Evolutionary conservation across 805 yeast genomes (phyloP), one percentile per base, ranked within the genome.

Genomic region (Candida arabinofermentans): DNA sequence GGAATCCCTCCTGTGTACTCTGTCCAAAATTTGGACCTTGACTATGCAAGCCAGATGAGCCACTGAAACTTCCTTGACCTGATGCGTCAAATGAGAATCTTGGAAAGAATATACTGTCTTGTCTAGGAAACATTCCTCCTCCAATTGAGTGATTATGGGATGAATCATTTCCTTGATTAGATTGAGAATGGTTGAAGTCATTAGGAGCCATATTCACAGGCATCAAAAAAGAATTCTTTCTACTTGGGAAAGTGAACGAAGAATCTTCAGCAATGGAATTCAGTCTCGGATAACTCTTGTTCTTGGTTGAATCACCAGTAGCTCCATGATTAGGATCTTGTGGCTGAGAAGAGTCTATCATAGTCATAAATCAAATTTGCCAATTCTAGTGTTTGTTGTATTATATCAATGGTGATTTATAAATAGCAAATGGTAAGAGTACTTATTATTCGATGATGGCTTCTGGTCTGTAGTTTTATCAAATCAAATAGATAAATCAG

Each of bases 31-130:
- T 31, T 24, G 46, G 34, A n/a, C 39, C 36, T 37, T 41, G 47
- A 6, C 44, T 37, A 19, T 39, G 46, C 10, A 43, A 14, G 8
- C 42, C 42, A 13, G 42, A 9, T 2, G 35, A 16, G 1, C 24
- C 45, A 39, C 50, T 50, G 37, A 51, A 50, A 27, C 50, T 43
- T 12, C 50, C 45, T 30, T 49, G 50, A n/a, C 39, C 44, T 3
- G 48, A 37, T 9, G 50, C 42, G 37, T 59, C 64, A 34, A 58
- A 58, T 10, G 62, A 58, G 19, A 55, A 54, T 23, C 63, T 41
- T 18, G 63, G 62, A 42, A 49, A 56, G 30, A 56, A 57, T 3
- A 59, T 50, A 21, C 59, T 53, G 39, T 59, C 64, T 37, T 59
- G 59, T 22, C 62, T 50, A 7, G 60, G 58, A 36, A 49, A 57